phyloP scores from a whole-genome alignment of 225 moss, liverwort and hornwort genomes.

The Bryum argenteum region DNA sequence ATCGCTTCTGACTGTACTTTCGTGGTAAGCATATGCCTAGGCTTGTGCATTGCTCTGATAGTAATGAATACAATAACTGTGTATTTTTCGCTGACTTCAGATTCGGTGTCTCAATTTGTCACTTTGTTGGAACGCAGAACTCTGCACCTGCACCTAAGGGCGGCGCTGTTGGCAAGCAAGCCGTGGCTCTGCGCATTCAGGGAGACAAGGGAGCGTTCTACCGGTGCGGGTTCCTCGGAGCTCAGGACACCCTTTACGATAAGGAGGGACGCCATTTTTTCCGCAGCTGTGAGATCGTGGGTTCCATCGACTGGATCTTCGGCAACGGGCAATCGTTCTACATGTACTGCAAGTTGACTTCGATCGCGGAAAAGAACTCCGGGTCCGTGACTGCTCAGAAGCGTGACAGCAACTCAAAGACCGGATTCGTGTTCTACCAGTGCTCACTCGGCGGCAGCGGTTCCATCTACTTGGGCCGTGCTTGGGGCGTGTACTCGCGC shows the following conservation, averaged over 20 bases:
- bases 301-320: slow-evolving; percentile 75
- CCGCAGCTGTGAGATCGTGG: slow-evolving; percentile 56
- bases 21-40: slow-evolving; percentile 35
- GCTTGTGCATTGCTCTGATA: neutral
- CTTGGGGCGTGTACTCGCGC: slow-evolving; percentile 32
- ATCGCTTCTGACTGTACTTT: slow-evolving; percentile 65
- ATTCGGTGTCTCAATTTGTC: too few relatives aligned
- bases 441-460: slow-evolving; percentile 19
- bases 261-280: slow-evolving; percentile 72
- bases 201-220: slow-evolving; percentile 72
- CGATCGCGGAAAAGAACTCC: slow-evolving; percentile 1
- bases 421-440: slow-evolving; percentile 30
- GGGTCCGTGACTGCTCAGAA: slow-evolving; percentile 41
- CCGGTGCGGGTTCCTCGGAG: slow-evolving; percentile 54
- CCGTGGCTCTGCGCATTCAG: slow-evolving; percentile 53
- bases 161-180: slow-evolving; percentile 65
- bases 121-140: slow-evolving; percentile 53
- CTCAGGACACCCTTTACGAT: slow-evolving; percentile 76
- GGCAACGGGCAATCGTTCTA: slow-evolving; percentile 61
- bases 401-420: neutral
- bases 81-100: too few relatives aligned
- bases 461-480: slow-evolving; percentile 30
- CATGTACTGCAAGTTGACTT: slow-evolving; percentile 28
- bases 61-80: too few relatives aligned
- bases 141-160: slow-evolving; percentile 57